phyloP scores from a whole-genome alignment of 805 yeast species.

The Yarrowia alimentaria region DNA sequence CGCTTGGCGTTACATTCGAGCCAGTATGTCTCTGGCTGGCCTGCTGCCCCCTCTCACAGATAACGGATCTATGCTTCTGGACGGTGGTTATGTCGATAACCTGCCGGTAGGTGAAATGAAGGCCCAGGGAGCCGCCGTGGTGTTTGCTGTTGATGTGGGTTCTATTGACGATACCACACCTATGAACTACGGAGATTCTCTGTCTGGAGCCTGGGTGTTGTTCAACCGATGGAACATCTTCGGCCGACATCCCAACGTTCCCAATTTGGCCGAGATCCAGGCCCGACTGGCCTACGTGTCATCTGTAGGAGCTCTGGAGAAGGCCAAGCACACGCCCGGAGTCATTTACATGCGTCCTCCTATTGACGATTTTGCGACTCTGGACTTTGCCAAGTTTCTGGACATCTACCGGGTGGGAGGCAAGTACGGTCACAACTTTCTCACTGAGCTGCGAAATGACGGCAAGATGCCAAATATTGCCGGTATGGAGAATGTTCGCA shows the following conservation, averaged over 20 bases:
- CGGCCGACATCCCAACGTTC: constrained; percentile 80
- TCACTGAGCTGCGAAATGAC: constrained; percentile 52
- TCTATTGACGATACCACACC: constrained; percentile 89
- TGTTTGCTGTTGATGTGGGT: constrained; percentile 95
- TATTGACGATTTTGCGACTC: constrained; percentile 83
- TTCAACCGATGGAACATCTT: constrained; percentile 80
- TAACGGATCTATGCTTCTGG: constrained; percentile 88
- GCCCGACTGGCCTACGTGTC: constrained; percentile 91
- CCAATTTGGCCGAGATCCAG: constrained; percentile 93
- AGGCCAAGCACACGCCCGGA: constrained; percentile 80
- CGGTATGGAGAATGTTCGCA: constrained; percentile 45
- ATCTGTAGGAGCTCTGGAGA: constrained; percentile 87
- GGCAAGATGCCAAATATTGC: constrained; percentile 63
- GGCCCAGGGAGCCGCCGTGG: constrained; percentile 76
- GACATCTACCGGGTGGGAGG: constrained; percentile 83
- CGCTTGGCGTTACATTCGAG: constrained; percentile 93
- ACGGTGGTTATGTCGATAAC: constrained; percentile 95
- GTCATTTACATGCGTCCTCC: constrained; percentile 91
- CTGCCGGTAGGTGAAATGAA: constrained; percentile 92
- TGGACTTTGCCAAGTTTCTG: constrained; percentile 88
- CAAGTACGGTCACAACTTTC: constrained; percentile 60
- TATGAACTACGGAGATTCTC: constrained; percentile 86
- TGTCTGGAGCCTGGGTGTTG: constrained; percentile 90
- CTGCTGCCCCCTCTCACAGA: constrained; percentile 79
- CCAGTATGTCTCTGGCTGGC: constrained; percentile 96